Evolutionary conservation across 768 basidiomycete genomes (phyloP), one percentile per base, ranked within the genome.

Genomic region (Leccinum subgranulosum): DNA sequence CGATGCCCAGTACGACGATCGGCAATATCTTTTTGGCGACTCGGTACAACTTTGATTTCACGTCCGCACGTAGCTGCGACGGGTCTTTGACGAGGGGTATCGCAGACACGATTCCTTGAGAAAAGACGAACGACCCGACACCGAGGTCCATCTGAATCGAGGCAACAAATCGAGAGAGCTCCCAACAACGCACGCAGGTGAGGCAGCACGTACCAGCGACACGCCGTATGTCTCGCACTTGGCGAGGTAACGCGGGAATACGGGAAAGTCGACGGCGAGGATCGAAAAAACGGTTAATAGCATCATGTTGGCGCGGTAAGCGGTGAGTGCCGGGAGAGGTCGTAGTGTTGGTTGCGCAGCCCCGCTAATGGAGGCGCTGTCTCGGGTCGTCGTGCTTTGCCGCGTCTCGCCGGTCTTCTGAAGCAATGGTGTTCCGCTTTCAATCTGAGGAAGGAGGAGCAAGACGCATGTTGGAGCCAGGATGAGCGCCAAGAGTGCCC

Each of bases 111-210:
- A 99, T 72, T 21, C 97, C 97, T 68, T 95, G 90, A 0, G 96
- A 94, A 71, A 97, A 98, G 12, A 98, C 92, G 62, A 99, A 98
- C 1, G 95, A 94, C 12, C 97, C 97, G 2, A 98, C 96, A 11
- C 97, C 97, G 12, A 94, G 74, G 67, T 99, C 97, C 97, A 98
- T 99, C 96, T 99, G 60, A 31, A 17, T 54, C 7, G 43, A 54
- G 50, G 46, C 4, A 46, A 23, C 23, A 10, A 51, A 48, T 60
- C 31, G 51, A 52, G 46, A 28, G 17, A 33, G 31, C 5, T 41
- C 50, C 23, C 28, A 50, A 9, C 34, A 50, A 9, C 2, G 50
- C 10, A 45, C 10, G 15, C 11, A 28, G n/a, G 19, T 17, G 34
- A 34, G 39, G 14, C 31, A 19, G 54, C 67, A 72, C 82, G 57